Conservation (phyloP, 306 rosid genomes). For the Cicer judaicum region DNA sequence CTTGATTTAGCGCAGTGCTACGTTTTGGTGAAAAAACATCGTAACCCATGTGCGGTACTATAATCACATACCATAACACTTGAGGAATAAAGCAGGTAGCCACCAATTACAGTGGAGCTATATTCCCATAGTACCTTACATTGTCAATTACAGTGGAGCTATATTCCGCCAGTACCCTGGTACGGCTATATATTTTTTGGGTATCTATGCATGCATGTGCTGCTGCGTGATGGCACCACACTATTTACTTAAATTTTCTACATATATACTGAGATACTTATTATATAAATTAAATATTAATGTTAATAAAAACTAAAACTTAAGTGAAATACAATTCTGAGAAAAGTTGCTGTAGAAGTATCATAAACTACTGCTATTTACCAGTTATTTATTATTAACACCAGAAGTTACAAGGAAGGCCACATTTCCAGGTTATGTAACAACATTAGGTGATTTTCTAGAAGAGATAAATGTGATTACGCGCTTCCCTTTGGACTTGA, state of each 20-base stretch:
- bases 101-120: too few species aligned
- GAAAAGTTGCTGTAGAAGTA: too few species aligned
- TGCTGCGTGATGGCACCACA: neutral
- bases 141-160: conserved; percentile 93
- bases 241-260: neutral
- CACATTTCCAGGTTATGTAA: conserved; percentile 14
- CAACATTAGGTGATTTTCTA: neutral
- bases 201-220: neutral
- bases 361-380: neutral
- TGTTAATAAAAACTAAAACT: conserved; percentile 3
- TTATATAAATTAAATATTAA: conserved; percentile 15
- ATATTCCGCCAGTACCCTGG: conserved; percentile 96
- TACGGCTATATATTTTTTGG: conserved; percentile 46
- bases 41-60: too few species aligned
- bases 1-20: too few species aligned
- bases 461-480: neutral
- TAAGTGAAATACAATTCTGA: neutral
- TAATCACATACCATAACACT: too few species aligned
- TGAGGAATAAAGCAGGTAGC: too few species aligned
- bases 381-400: conserved; percentile 30
- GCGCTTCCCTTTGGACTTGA: too few species aligned
- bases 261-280: neutral
- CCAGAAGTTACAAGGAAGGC: neutral
- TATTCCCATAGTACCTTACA: conserved; percentile 87
- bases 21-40: too few species aligned